These are phyloP conservation scores for Rosa rugosa DNA, from an alignment of 306 rosid species.

Conservation along the genomic window DNA sequence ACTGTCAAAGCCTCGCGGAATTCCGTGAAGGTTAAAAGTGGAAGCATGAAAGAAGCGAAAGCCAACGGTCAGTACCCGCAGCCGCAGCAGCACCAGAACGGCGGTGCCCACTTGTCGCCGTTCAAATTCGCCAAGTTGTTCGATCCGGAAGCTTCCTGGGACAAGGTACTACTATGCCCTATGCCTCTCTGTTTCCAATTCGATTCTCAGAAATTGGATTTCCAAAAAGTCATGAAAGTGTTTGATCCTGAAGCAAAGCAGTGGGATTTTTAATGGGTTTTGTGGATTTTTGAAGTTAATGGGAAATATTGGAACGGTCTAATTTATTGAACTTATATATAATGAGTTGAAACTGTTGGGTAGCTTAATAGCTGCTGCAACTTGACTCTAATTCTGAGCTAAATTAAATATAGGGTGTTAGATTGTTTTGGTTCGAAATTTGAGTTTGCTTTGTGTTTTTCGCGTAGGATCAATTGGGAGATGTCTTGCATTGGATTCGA, in stretches of 20 bases:
- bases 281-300: background rate
- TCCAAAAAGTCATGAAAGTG: too few species aligned
- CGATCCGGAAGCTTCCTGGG: conserved; percentile 99
- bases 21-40: background rate
- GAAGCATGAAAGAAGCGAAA: conserved; percentile 83
- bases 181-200: background rate
- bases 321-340: background rate
- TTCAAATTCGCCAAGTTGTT: conserved; percentile 85
- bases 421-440: background rate
- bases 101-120: conserved; percentile 67
- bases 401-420: background rate
- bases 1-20: conserved; percentile 3
- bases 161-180: conserved; percentile 61
- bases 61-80: conserved; percentile 44
- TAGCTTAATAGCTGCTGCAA: background rate
- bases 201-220: too few species aligned
- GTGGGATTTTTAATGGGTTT: background rate
- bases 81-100: conserved; percentile 67
- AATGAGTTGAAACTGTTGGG: conserved; percentile 14
- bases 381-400: background rate
- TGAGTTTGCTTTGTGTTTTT: background rate
- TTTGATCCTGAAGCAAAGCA: too few species aligned
- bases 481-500: conserved; percentile 97
- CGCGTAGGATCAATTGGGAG: conserved; percentile 90
- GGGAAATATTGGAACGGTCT: background rate